Percentiles rank a stretch among this genome's conserved stretches.
Evolutionary conservation across 2,329 filamentous ascomycete genomes (phyloP).

Genomic region (Monascus ruber): DNA sequence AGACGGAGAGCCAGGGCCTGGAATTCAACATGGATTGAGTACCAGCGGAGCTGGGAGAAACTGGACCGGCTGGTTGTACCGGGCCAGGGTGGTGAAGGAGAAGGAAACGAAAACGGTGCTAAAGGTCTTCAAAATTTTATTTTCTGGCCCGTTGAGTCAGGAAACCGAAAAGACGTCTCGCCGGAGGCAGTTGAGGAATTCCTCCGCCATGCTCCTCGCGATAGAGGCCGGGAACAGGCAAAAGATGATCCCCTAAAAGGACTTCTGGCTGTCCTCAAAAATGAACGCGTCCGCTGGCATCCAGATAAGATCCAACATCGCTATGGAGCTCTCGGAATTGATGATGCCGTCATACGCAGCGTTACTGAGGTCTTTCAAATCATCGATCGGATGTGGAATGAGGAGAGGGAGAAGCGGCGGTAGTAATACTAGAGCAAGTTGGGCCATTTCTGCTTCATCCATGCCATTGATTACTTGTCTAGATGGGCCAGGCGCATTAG

Average conservation of each 20-base stretch:
- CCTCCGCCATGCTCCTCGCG: conserved; percentile 46
- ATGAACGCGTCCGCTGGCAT: conserved; percentile 88
- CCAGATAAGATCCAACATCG: conserved; percentile 95
- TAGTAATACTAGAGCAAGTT: background rate
- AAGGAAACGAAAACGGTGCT: conserved; percentile 4
- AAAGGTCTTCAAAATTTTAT: conserved; percentile 33
- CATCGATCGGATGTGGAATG: conserved; percentile 69
- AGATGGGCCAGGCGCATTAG: too few relatives aligned
- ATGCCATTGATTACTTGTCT: too few relatives aligned
- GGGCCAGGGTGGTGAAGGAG: conserved; percentile 4
- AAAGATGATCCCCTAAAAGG: conserved; percentile 16
- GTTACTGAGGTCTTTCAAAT: conserved; percentile 90
- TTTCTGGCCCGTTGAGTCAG: conserved; percentile 64
- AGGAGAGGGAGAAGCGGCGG: conserved; percentile 34
- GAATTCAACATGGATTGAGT: conserved; percentile 53
- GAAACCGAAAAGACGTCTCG: conserved; percentile 45
- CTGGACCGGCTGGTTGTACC: conserved; percentile 21
- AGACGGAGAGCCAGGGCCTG: conserved; percentile 37
- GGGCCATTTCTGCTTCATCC: too few relatives aligned
- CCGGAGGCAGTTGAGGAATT: conserved; percentile 57
- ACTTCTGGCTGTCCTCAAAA: conserved; percentile 51
- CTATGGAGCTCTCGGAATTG: conserved; percentile 59
- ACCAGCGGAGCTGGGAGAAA: conserved; percentile 52
- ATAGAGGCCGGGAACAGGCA: background rate
- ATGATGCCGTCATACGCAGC: conserved; percentile 58